Evolutionary conservation across 2,329 filamentous ascomycete species (phyloP).

Genomic region (Fusarium camptoceras): DNA sequence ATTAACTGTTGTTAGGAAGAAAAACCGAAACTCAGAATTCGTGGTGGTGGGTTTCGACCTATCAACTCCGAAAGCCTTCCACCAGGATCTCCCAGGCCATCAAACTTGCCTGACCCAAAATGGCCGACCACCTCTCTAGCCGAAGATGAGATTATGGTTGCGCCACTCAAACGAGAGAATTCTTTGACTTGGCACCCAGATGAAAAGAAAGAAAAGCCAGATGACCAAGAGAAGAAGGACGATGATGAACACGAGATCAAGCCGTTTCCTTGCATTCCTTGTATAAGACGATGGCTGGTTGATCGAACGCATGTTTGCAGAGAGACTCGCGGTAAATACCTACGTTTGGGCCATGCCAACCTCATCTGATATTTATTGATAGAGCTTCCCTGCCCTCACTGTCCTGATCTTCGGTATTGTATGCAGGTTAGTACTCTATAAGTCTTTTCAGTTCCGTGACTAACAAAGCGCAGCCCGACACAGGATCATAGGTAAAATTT

Average conservation of each 20-base stretch:
- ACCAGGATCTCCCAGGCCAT: not conserved
- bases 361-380: fast-evolving
- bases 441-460: not conserved
- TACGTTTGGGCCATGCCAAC: too few relatives aligned
- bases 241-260: not conserved
- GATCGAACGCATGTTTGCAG: not conserved
- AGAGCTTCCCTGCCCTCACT: not conserved
- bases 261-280: not conserved
- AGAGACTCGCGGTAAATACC: not conserved
- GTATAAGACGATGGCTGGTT: not conserved
- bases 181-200: not conserved
- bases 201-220: not conserved
- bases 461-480: not conserved
- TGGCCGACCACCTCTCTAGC: not conserved
- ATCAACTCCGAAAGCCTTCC: not conserved
- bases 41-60: not conserved
- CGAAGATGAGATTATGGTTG: not conserved
- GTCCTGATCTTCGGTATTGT: not conserved
- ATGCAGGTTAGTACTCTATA: not conserved
- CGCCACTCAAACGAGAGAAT: not conserved
- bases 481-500: not conserved
- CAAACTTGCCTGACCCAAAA: not conserved
- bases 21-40: not conserved
- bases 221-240: not conserved
- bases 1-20: not conserved